Percentiles rank a stretch among this genome's conserved stretches.
Conservation (phyloP, 768 basidiomycete genomes). For the Boletus insuetus region DNA sequence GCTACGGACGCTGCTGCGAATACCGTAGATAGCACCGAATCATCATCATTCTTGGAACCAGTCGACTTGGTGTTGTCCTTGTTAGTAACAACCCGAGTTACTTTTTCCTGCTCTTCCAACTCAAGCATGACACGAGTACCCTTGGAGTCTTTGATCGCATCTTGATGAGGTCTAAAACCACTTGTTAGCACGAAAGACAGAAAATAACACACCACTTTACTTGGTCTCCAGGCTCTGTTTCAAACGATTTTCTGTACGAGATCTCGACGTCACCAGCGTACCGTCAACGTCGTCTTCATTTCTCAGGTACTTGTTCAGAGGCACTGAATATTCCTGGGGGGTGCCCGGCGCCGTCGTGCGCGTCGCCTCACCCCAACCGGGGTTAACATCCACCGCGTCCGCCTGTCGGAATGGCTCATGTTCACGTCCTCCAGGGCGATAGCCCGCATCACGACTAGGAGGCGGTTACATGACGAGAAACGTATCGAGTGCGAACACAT, state of each 20-base stretch:
- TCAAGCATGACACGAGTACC: not conserved
- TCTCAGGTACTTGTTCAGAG: constrained; percentile 14
- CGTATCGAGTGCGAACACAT: not conserved
- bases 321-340: constrained; percentile 15
- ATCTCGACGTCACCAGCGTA: not conserved
- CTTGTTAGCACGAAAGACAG: not conserved
- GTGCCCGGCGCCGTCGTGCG: not conserved
- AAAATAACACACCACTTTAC: not conserved
- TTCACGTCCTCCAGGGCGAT: not conserved
- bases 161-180: not conserved
- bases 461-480: not conserved
- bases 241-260: not conserved
- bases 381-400: not conserved
- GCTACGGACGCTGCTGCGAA: constrained; percentile 12
- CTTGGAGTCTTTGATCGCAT: not conserved
- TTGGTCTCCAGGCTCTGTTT: not conserved
- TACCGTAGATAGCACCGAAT: constrained; percentile 9
- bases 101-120: not conserved
- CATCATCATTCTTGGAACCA: constrained; percentile 3
- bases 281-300: not conserved
- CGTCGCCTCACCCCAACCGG: constrained; percentile 2
- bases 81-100: not conserved
- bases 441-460: not conserved
- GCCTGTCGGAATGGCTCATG: not conserved
- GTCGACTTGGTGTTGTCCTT: not conserved